Evolutionary conservation across 441 rosid genomes (phyloP), one percentile per base, ranked within the genome.

Genomic region (Erysimum pusillum): DNA sequence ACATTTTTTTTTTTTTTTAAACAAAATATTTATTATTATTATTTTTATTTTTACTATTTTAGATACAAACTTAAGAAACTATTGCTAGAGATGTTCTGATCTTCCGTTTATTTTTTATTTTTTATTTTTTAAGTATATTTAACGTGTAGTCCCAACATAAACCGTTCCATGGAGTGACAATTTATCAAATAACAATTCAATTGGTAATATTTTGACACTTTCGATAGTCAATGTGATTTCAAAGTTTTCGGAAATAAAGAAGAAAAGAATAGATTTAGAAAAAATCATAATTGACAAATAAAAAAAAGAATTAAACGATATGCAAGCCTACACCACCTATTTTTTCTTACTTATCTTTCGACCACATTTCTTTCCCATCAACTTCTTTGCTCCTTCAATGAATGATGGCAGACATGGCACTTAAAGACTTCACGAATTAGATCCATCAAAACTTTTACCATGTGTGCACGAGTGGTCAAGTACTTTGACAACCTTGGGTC

Each of bases 401-500:
- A 71, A 71, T 71, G 32, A 25, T 25, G 28, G 2, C 28, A 25
- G 1, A 2, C n/a, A 49, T 61, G 41, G 2, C 32, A 59, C 42
- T 48, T 32, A 59, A 70, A 34, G 75, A 61, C 67, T 45, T 69
- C 15, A 20, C 13, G 11, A 46, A 14, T 48, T 22, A 60, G 7
- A 48, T 67, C 54, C 48, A 58, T 58, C 20, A 11, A 15, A 67
- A 46, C 35, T 8, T 58, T 9, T 9, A 48, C 67, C 63, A 69
- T 18, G 63, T 68, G 69, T 53, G 79, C 79, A 68, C 48, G 39
- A 49, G 42, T 61, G 63, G 56, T 34, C 68, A 42, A 11, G 54
- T 68, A 75, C 61, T 75, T 75, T 31, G 74, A 75, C 62, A 67
- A 62, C 53, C 61, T 49, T 51, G n/a, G 15, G 72, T 65, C 51